phyloP scores from a whole-genome alignment of 352 stramenopile species.

The Phytopythium chamaehyphon region DNA sequence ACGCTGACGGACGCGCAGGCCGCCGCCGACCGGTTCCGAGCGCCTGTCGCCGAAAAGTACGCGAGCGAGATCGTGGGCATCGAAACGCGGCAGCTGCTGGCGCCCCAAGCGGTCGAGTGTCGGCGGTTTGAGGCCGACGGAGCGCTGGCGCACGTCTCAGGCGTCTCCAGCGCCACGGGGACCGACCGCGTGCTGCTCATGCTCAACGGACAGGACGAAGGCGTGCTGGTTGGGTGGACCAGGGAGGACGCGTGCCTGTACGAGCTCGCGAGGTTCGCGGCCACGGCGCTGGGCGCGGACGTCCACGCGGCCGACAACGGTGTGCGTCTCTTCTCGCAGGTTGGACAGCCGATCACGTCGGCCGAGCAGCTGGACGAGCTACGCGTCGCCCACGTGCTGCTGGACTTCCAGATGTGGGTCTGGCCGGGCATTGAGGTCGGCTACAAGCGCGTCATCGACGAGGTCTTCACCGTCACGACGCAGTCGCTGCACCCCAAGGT shows the following conservation, averaged over 20 bases:
- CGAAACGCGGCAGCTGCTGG: constrained; percentile 35
- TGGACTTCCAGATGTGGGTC: constrained; percentile 72
- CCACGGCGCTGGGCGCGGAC: constrained; percentile 36
- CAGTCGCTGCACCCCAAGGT: constrained; percentile 56
- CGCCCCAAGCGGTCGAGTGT: constrained; percentile 19
- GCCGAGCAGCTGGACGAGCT: constrained; percentile 25
- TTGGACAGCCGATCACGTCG: constrained; percentile 40
- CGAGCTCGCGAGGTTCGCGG: constrained; percentile 38
- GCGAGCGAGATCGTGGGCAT: constrained; percentile 49
- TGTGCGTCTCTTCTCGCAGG: constrained; percentile 52
- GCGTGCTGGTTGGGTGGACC: constrained; percentile 40
- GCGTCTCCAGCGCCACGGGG: constrained; percentile 19
- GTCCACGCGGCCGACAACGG: constrained; percentile 42
- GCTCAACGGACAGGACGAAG: constrained; percentile 65
- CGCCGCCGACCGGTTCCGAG: not conserved
- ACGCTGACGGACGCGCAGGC: constrained; percentile 6
- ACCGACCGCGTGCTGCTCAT: constrained; percentile 53
- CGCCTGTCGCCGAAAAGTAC: constrained; percentile 43
- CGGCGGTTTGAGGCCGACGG: constrained; percentile 17
- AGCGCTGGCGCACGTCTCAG: constrained; percentile 32
- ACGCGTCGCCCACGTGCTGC: constrained; percentile 60
- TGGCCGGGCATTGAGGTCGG: constrained; percentile 72
- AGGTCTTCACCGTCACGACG: constrained; percentile 46
- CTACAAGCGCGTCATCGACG: constrained; percentile 46
- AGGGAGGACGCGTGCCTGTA: constrained; percentile 27